These are phyloP conservation scores for Endothia cerciana DNA, from an alignment of 2,329 filamentous ascomycete species.

Conservation along the genomic window DNA sequence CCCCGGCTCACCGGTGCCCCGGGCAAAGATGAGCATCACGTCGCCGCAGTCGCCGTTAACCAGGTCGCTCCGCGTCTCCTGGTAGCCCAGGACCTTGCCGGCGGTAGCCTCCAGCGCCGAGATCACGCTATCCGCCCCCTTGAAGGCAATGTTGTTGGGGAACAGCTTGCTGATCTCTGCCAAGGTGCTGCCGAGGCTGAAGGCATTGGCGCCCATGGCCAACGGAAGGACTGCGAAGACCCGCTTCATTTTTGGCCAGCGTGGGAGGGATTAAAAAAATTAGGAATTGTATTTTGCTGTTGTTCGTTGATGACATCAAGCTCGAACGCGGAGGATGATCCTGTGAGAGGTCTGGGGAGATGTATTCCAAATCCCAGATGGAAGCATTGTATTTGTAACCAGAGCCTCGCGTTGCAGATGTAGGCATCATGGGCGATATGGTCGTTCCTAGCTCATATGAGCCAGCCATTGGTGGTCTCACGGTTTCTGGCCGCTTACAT, in stretches of 20 bases:
- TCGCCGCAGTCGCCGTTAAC: conserved; percentile 26
- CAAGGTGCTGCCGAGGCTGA: background rate
- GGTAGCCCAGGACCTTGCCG: conserved; percentile 17
- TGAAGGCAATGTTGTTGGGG: conserved; percentile 23
- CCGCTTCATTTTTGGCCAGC: background rate
- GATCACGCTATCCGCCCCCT: conserved; percentile 15
- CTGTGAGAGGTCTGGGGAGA: background rate
- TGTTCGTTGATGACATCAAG: background rate
- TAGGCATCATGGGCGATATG: background rate
- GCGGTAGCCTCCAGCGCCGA: conserved; percentile 7
- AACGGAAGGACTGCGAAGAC: background rate
- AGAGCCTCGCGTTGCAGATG: background rate
- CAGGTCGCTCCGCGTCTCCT: conserved; percentile 23
- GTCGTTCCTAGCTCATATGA: background rate
- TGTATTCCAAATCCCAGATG: background rate
- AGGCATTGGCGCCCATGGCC: conserved; percentile 1
- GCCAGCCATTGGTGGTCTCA: background rate
- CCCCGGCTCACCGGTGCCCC: conserved; percentile 36
- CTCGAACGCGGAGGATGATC: background rate
- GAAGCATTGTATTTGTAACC: background rate
- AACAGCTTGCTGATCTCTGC: conserved; percentile 14
- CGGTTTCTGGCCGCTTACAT: conserved; percentile 17
- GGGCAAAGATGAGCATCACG: conserved; percentile 36
- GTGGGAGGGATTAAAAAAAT: background rate
- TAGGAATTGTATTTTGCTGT: background rate